phyloP scores from a whole-genome alignment of 768 basidiomycete genomes.

The Hirschioporus abietinus region DNA sequence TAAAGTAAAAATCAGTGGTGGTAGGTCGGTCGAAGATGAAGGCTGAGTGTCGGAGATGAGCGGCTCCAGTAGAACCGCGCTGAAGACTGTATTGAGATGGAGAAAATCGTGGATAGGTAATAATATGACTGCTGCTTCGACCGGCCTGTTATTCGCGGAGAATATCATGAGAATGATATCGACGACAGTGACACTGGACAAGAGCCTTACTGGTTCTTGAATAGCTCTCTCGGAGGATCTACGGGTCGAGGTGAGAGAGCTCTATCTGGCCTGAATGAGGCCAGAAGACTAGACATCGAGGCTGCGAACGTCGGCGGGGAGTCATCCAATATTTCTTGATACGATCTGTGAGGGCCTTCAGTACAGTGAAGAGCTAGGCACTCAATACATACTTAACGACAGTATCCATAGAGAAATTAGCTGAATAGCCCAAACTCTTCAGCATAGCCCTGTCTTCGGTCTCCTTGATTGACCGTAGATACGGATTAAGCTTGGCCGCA shows the following conservation, averaged over 20 bases:
- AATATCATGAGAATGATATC: neutral
- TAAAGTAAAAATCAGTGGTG: slow-evolving; percentile 41
- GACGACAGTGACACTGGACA: neutral
- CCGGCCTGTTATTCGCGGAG: slow-evolving; percentile 39
- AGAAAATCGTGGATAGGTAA: slow-evolving; percentile 61
- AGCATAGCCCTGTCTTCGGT: slow-evolving; percentile 46
- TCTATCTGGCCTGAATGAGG: slow-evolving; percentile 49
- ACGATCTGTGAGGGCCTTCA: slow-evolving; percentile 35
- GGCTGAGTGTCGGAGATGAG: slow-evolving; percentile 21
- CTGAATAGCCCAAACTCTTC: slow-evolving; percentile 52
- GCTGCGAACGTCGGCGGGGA: slow-evolving; percentile 42
- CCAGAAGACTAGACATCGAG: slow-evolving; percentile 47
- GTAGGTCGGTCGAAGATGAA: slow-evolving; percentile 17
- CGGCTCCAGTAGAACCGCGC: slow-evolving; percentile 38
- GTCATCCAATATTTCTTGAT: slow-evolving; percentile 52
- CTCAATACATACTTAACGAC: slow-evolving; percentile 41
- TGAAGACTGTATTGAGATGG: slow-evolving; percentile 43
- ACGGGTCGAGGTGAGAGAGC: slow-evolving; percentile 41
- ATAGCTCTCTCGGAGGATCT: slow-evolving; percentile 46
- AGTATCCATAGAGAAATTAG: slow-evolving; percentile 44
- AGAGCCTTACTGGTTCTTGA: slow-evolving; percentile 47
- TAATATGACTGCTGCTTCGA: slow-evolving; percentile 52
- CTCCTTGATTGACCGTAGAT: slow-evolving; percentile 47
- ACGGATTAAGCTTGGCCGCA: slow-evolving; percentile 63
- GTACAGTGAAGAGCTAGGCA: neutral